These are phyloP conservation scores for Grosmannia huntii DNA, from an alignment of 2,329 filamentous ascomycete species.

Conservation along the genomic window DNA sequence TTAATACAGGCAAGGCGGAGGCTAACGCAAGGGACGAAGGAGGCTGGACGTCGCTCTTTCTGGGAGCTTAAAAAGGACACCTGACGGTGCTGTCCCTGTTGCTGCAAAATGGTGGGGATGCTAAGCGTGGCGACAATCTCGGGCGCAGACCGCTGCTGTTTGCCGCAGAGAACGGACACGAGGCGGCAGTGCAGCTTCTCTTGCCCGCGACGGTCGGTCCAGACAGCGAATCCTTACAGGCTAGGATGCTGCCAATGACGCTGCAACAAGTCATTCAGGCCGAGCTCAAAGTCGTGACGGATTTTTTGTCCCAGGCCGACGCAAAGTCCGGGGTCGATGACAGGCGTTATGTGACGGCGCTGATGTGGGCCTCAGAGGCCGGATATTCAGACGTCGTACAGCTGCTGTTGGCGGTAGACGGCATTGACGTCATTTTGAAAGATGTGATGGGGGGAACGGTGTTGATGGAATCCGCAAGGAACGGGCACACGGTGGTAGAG, in stretches of 20 bases:
- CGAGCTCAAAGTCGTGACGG: neutral
- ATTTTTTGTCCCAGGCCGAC: neutral
- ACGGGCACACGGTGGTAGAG: neutral
- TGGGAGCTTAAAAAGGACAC: neutral
- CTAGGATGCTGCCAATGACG: neutral
- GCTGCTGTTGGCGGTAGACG: neutral
- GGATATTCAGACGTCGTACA: neutral
- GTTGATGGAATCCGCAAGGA: neutral
- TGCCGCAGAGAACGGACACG: neutral
- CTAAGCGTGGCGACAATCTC: neutral
- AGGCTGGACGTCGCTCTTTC: neutral
- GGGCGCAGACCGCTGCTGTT: neutral
- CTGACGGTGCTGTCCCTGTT: neutral
- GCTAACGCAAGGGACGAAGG: neutral
- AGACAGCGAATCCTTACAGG: neutral
- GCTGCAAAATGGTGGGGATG: neutral
- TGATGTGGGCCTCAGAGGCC: neutral
- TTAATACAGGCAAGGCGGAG: neutral
- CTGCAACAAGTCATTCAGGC: neutral
- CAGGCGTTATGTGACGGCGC: neutral
- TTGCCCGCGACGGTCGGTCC: neutral
- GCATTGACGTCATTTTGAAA: neutral
- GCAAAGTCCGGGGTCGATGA: neutral
- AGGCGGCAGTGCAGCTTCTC: neutral
- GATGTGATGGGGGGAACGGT: neutral